These are phyloP conservation scores for Coemansia sp. DNA, from an alignment of 192 early-diverging fungal genomes.

Conservation along the genomic window DNA sequence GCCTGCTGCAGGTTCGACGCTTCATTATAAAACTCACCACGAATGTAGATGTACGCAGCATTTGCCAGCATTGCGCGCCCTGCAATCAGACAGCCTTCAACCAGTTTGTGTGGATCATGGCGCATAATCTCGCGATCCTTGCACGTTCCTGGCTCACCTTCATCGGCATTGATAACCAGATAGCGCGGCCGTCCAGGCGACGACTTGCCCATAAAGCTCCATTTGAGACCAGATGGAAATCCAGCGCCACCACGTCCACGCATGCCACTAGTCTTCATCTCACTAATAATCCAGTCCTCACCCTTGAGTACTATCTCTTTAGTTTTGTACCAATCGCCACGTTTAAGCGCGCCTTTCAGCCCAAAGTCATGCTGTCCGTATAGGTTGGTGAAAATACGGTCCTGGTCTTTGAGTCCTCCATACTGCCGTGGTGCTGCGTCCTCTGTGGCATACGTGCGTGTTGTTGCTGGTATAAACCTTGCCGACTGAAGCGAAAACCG, in stretches of 20 bases:
- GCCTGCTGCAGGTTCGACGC: conserved; percentile 89
- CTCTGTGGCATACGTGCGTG: conserved; percentile 32
- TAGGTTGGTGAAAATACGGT: conserved; percentile 98
- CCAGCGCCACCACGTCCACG: conserved; percentile 96
- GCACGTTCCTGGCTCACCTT: conserved; percentile 98
- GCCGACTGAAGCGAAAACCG: background rate
- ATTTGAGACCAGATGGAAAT: conserved; percentile 97
- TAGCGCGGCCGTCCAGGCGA: conserved; percentile 85
- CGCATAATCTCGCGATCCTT: conserved; percentile 97
- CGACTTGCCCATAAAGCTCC: conserved; percentile 99
- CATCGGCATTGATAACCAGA: conserved; percentile 96
- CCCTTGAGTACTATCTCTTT: conserved; percentile 97
- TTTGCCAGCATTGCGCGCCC: conserved; percentile 96
- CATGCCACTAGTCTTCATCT: conserved; percentile 94
- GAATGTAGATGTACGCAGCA: conserved; percentile 97
- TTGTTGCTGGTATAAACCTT: background rate
- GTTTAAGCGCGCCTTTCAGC: conserved; percentile 86
- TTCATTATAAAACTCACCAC: conserved; percentile 97
- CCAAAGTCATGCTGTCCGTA: conserved; percentile 90
- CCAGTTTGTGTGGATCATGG: conserved; percentile 92
- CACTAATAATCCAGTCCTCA: conserved; percentile 95
- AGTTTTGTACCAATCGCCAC: conserved; percentile 99
- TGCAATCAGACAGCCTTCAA: conserved; percentile 95
- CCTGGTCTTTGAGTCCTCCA: conserved; percentile 80
- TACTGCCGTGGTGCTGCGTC: conserved; percentile 45